phyloP scores from a whole-genome alignment of 2,329 filamentous ascomycete species.

The Ophiostoma perfectum region DNA sequence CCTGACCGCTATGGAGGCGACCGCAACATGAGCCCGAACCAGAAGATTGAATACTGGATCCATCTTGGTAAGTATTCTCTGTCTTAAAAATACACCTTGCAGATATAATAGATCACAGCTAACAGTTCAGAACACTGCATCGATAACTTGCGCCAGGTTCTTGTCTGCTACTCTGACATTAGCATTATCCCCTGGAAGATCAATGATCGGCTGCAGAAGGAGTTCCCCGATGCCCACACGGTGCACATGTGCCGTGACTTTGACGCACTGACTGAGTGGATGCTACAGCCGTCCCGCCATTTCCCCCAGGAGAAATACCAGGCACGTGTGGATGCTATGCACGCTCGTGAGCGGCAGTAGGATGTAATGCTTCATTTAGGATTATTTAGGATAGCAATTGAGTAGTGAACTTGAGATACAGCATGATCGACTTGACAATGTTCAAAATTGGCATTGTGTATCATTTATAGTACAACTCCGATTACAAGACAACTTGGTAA shows the following conservation, averaged over 20 bases:
- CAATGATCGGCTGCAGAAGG: background rate
- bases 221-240: slow-evolving; percentile 13
- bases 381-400: background rate
- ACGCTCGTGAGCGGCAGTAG: background rate
- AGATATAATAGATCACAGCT: background rate
- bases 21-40: slow-evolving; percentile 2
- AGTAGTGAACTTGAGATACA: too few species aligned
- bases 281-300: slow-evolving; percentile 10
- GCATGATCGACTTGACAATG: too few species aligned
- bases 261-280: slow-evolving; percentile 16
- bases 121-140: slow-evolving; percentile 11
- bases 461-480: too few species aligned
- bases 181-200: slow-evolving; percentile 15
- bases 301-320: slow-evolving; percentile 16
- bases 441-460: too few species aligned
- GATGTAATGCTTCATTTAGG: background rate
- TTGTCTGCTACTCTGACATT: slow-evolving; percentile 10
- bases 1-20: slow-evolving; percentile 13
- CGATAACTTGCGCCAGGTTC: slow-evolving; percentile 12
- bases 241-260: slow-evolving; percentile 16
- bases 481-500: too few species aligned
- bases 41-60: slow-evolving; percentile 14
- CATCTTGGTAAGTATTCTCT: background rate
- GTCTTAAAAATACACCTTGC: background rate
- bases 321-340: slow-evolving; percentile 8